Base-by-base conservation (phyloP, 208 protist genomes). In the Porcisia hertigi region DNA sequence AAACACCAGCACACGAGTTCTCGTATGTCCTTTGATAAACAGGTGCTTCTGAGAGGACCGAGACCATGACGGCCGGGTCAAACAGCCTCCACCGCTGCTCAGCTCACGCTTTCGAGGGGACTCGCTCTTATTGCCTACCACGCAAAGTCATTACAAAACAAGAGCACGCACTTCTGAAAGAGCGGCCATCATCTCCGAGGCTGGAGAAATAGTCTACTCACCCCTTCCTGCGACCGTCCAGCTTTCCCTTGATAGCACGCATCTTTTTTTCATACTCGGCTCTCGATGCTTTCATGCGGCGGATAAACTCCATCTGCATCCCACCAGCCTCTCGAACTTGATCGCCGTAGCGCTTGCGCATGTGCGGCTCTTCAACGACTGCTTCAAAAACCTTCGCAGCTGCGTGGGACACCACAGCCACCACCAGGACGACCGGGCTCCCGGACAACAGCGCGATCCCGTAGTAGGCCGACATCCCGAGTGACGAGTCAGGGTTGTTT, bases 401-500 rank as follows among this genome's bases (percentile, higher is more conserved):
- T 8, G 86, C 45, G 75, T 98, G 95, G 3, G 88, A 92, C 53
- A 92, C 85, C 6, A 97, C 67, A 7, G 96, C 90, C n/a, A 98
- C 43, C 9, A 65, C 75, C 45, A 98, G 81, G 53, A 98, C 76
- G 45, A 67, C 67, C 0, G 77, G 75, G 77, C 87, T 98, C n/a
- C 92, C 88, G 18, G 92, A 92, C 11, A 99, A 91, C 20, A 98
- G 69, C 6, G 95, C 92, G 2, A 96, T 55, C 47, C 95, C 96
- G 76, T 98, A 98, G 69, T 94, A 97, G 34, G 84, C 92, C 7
- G 93, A 88, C 79, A 96, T 96, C 18, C 96, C 97, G 16, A 96
- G 91, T 4, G 93, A 88, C 12, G 85, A 83, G 70, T 98, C 93
- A 1, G 96, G 97, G 84, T 98, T 98, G 86, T 98, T 98, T n/a